Evolutionary conservation across 2,329 filamentous ascomycete genomes (phyloP), one percentile per base, ranked within the genome.

Genomic region (Simplicillium aogashimaense): DNA sequence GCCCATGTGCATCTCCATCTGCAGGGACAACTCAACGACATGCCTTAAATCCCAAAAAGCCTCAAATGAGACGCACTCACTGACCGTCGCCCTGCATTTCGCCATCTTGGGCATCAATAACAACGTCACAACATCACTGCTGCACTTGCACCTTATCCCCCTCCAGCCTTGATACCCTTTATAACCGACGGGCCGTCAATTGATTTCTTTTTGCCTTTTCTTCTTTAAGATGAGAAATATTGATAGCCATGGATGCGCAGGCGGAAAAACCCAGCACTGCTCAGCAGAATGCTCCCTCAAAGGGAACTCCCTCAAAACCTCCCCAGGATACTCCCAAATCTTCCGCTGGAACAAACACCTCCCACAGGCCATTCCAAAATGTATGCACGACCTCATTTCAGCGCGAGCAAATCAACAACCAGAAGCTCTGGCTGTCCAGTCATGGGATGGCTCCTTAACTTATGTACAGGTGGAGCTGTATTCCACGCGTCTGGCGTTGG

Each of bases 361-460:
- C 3, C 64, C 67, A 2, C 55, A 61, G 0, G 57, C 58, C 3
- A 50, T 71, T 15, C 50, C 60, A 14, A 53, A 50, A 35, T 69
- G 65, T 45, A 67, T 70, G 56, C 70, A 72, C 44, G 64, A 70
- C 33, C 51, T 71, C 41, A 61, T 74, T 40, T 54, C 57, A 9
- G 56, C 63, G 11, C 59, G 60, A 38, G 62, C 63, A 11, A 46
- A 43, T 11, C 43, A 48, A 17, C 55, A 60, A 3, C 66, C 68
- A 1, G 47, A 58, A n/a, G 55, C 58, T 16, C 46, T 59, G 5
- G 69, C 70, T 18, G 59, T 73, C n/a, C 53, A 66, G 40, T 69
- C 69, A 1, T 72, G 67, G 67, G 70, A 73, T 43, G 69, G 70
- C 29, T 50, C 51, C 40, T 59, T 70, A 39, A 70, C 66, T 3